A percentile compares a stretch with the other conserved stretches of the same genome.
Conservation (phyloP, 345 rosid genomes). For the Tarenaya hassleriana region DNA sequence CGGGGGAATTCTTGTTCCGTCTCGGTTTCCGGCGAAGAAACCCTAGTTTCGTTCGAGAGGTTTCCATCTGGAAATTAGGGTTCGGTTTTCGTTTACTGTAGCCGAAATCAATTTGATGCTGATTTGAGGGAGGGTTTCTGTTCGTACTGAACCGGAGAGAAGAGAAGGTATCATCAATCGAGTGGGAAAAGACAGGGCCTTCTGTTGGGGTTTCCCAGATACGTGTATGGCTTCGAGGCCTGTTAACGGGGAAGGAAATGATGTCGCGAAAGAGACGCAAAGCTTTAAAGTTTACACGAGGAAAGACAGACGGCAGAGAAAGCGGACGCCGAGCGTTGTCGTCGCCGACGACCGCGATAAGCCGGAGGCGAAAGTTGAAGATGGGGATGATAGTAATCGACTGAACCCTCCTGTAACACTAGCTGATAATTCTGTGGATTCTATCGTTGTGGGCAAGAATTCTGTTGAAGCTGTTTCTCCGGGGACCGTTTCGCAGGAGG, state of each 20-base stretch:
- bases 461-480: constrained; percentile 5
- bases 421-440: constrained; percentile 29
- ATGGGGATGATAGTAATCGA: constrained; percentile 18
- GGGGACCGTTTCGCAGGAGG: constrained; percentile 13
- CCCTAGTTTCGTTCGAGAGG: not conserved
- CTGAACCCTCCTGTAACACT: constrained; percentile 26
- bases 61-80: constrained; percentile 38
- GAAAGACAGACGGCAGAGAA: constrained; percentile 41
- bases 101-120: not conserved
- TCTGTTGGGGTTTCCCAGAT: constrained; percentile 45
- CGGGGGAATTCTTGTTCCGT: no score
- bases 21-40: no score
- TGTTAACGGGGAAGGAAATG: constrained; percentile 54
- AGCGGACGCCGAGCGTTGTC: constrained; percentile 21
- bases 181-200: constrained; percentile 6
- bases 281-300: constrained; percentile 74
- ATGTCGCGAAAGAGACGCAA: constrained; percentile 60
- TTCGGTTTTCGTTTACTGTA: constrained; percentile 16
- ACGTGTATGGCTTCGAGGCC: constrained; percentile 96
- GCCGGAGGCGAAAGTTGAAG: constrained; percentile 9
- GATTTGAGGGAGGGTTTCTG: constrained; percentile 8
- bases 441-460: constrained; percentile 1
- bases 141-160: not conserved
- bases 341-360: constrained; percentile 11
- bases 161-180: constrained; percentile 9